These are phyloP conservation scores for Dalbergia oliveri DNA, from an alignment of 306 rosid species.

Conservation along the genomic window DNA sequence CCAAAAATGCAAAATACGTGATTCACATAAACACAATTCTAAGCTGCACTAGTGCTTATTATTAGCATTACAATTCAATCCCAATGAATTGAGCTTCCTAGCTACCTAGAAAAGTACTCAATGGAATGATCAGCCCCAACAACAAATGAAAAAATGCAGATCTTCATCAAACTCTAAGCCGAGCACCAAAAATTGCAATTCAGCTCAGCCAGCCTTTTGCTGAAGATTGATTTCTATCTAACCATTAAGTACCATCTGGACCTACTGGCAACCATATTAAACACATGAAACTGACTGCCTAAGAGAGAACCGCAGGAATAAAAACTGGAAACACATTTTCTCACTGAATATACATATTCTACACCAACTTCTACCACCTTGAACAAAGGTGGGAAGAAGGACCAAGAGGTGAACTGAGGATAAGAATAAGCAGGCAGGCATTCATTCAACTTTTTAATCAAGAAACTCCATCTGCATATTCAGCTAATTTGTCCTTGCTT, in stretches of 20 bases:
- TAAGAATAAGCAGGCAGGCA: conserved; percentile 41
- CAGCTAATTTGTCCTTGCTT: conserved; percentile 50
- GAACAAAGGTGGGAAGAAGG: conserved; percentile 45
- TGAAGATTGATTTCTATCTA: conserved; percentile 49
- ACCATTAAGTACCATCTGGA: conserved; percentile 51
- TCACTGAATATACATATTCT: conserved; percentile 59
- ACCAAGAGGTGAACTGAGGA: conserved; percentile 40
- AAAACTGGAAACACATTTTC: conserved; percentile 60
- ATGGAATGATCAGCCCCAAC: conserved; percentile 45
- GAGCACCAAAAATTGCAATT: conserved; percentile 66
- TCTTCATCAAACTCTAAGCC: conserved; percentile 57
- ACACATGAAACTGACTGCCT: conserved; percentile 53
- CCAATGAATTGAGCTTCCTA: conserved; percentile 61
- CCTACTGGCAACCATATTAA: conserved; percentile 48
- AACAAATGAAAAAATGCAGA: conserved; percentile 56
- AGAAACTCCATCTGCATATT: conserved; percentile 40
- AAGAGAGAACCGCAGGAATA: conserved; percentile 52
- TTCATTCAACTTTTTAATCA: conserved; percentile 34
- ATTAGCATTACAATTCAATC: conserved; percentile 55
- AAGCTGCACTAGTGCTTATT: conserved; percentile 53
- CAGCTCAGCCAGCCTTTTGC: conserved; percentile 59
- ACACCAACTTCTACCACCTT: conserved; percentile 60
- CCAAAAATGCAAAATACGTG: conserved; percentile 30
- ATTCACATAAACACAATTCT: conserved; percentile 41
- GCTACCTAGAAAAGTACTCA: conserved; percentile 47